Conservation (phyloP, 2,329 filamentous ascomycete species). For the Penicillium hordei region DNA sequence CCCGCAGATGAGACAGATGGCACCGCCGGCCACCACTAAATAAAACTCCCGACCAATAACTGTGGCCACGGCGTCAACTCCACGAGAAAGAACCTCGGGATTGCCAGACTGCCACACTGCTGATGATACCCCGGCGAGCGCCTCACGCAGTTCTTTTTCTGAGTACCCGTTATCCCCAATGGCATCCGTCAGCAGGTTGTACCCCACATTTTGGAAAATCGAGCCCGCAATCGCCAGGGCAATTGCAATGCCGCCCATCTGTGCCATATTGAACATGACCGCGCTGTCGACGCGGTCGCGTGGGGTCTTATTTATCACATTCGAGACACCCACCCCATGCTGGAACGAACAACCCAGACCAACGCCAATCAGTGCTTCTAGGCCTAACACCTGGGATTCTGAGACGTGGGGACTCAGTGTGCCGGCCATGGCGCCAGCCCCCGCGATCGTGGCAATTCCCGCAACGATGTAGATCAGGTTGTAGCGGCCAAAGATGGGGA, state of each 20-base stretch:
- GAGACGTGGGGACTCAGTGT: background rate
- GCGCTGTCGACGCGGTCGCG: background rate
- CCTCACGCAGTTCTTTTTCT: background rate
- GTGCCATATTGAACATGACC: background rate
- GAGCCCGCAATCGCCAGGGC: background rate
- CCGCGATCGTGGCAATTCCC: background rate
- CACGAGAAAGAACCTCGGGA: background rate
- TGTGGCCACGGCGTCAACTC: background rate
- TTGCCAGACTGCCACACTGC: background rate
- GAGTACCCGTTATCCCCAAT: background rate
- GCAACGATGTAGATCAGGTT: background rate
- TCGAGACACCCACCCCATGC: background rate
- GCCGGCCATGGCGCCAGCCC: background rate
- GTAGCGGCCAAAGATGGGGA: background rate
- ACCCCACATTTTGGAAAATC: background rate
- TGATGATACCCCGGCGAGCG: background rate
- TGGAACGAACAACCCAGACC: background rate
- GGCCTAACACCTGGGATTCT: background rate
- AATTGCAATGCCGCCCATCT: background rate
- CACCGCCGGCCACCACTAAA: background rate
- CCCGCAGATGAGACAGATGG: background rate
- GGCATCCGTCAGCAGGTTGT: background rate
- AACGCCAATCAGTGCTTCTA: background rate
- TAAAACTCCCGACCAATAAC: background rate
- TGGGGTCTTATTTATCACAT: background rate